Evolutionary conservation across 78 protist genomes (phyloP).

Genomic region (Isochrysis galbana): DNA sequence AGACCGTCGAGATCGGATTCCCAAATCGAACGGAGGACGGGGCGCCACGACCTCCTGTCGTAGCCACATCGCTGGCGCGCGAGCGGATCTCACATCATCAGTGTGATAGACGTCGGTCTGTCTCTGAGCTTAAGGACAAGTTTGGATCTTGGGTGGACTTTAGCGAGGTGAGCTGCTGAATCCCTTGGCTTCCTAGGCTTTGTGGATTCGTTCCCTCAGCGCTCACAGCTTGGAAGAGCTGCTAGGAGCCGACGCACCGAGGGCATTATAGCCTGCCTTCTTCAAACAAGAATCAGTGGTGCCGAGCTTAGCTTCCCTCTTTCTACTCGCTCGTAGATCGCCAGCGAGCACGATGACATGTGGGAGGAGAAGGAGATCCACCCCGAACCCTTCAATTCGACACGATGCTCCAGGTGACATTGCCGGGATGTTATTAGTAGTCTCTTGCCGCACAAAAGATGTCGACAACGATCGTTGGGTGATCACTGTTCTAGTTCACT

Average conservation of each 20-base stretch:
- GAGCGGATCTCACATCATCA: background rate
- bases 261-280: no score
- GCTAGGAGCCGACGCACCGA: no score
- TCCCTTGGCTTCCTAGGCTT: no score
- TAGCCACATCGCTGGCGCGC: background rate
- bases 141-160: background rate
- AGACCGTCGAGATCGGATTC: background rate
- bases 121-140: background rate
- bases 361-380: background rate
- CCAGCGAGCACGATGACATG: background rate
- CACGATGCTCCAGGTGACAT: background rate
- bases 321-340: no score
- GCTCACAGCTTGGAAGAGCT: no score
- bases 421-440: background rate
- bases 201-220: no score
- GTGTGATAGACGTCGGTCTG: background rate
- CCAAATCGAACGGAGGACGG: background rate
- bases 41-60: background rate
- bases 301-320: no score
- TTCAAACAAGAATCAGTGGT: no score
- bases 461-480: no score
- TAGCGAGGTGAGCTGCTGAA: background rate
- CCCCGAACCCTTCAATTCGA: background rate
- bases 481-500: no score
- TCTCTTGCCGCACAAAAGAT: background rate